Base-by-base conservation (phyloP, 768 basidiomycete genomes). In the Daedaleopsis sinensis region DNA sequence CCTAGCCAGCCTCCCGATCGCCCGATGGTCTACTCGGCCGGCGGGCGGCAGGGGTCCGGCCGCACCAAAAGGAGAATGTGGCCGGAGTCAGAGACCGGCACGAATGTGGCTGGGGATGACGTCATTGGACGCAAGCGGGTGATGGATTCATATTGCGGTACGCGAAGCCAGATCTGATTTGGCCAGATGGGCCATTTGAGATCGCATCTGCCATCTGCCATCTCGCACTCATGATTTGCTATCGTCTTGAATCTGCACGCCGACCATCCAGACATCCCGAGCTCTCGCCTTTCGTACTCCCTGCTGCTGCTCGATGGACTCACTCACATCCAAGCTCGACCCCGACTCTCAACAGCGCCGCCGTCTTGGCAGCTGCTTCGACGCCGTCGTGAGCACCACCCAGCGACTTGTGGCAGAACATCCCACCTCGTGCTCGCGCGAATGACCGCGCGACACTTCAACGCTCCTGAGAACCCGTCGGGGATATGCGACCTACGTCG, bases 61-160 rank as follows among this genome's bases (percentile, higher is more conserved):
- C 3, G n/a, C 15, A 18, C 13, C n/a, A 23, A 23, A 11, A 15
- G 6, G 38, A 48, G 55, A 60, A 60, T 49, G 42, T 60, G 55
- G 59, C 37, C 16, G 19, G 23, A 32, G 19, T 43, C 23, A 27
- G 43, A 15, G 36, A 27, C 18, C 60, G 60, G 59, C 12, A 54
- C 36, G 39, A 53, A 43, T 42, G 51, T 56, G 54, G 49, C 32
- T 43, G 52, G 55, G 43, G 37, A 61, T 61, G 60, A 61, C 48
- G 42, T 61, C 60, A 61, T 48, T 55, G 42, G 54, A 56, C 37
- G 39, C 38, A 55, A 60, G 59, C 59, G 47, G 59, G 55, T 54
- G 47, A 35, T 48, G 38, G 57, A 37, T 32, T 53, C 53, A 61
- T 61, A 55, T 53, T 53, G 58, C 58, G 50, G 43, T 48, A 51